A percentile compares a stretch with the other conserved stretches of the same genome.
Conservation (phyloP, 2,329 filamentous ascomycete genomes). For the Scolecobasidium constrictum region DNA sequence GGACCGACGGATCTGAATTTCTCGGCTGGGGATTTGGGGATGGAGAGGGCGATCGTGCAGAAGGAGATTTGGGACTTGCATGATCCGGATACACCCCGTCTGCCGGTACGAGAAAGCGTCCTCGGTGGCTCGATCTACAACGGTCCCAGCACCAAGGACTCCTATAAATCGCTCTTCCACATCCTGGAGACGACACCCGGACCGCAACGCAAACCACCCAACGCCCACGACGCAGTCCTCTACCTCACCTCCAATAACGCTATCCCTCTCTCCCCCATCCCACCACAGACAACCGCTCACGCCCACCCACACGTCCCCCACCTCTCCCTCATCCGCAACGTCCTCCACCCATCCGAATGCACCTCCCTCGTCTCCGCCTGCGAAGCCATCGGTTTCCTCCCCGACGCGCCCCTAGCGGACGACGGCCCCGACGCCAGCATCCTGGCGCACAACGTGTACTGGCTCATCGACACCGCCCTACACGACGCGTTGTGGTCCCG, state of each 20-base stretch:
- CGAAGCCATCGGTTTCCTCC: slow-evolving; percentile 54
- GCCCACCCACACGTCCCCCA: slow-evolving; percentile 53
- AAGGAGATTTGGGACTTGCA: slow-evolving; percentile 53
- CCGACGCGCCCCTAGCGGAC: slow-evolving; percentile 56
- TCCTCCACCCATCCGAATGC: slow-evolving; percentile 52
- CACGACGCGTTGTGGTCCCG: slow-evolving; percentile 53
- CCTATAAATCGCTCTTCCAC: slow-evolving; percentile 37
- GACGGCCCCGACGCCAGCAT: slow-evolving; percentile 52
- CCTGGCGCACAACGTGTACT: slow-evolving; percentile 64
- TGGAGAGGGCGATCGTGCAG: slow-evolving; percentile 41
- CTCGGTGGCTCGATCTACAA: slow-evolving; percentile 45
- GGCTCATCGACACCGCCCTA: slow-evolving; percentile 54
- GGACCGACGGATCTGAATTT: slow-evolving; percentile 46
- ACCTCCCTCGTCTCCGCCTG: slow-evolving; percentile 55
- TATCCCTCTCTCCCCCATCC: slow-evolving; percentile 35
- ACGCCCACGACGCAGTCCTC: slow-evolving; percentile 54
- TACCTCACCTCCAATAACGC: slow-evolving; percentile 50
- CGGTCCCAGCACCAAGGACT: slow-evolving; percentile 24
- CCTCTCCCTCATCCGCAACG: slow-evolving; percentile 47
- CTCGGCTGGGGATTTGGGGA: slow-evolving; percentile 17
- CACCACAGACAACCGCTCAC: slow-evolving; percentile 41
- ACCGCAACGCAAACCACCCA: slow-evolving; percentile 52
- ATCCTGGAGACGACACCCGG: slow-evolving; percentile 53
- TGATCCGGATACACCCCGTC: slow-evolving; percentile 23
- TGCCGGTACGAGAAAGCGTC: slow-evolving; percentile 46